Evolutionary conservation across 805 yeast genomes (phyloP).

Genomic region (Saccharomycopsis sp.): DNA sequence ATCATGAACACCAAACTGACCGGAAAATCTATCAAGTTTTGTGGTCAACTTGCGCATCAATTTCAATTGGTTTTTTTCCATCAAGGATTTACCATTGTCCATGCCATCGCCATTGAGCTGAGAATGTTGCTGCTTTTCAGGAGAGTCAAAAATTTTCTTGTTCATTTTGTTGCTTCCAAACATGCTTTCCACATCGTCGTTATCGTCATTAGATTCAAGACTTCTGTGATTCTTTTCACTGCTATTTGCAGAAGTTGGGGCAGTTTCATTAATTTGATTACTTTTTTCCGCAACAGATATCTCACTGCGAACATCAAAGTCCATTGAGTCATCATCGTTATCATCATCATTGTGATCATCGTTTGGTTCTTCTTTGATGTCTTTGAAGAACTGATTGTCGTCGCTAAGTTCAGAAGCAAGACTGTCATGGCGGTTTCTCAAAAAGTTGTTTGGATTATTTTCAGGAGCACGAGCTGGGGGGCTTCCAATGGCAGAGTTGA

Average conservation of each 20-base stretch:
- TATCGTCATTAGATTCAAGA: background rate
- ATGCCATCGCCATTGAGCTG: background rate
- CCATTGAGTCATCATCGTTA: conserved; percentile 2
- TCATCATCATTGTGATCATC: background rate
- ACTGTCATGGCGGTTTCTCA: no score
- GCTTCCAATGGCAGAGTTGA: background rate
- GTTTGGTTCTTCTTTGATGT: background rate
- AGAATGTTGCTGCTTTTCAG: background rate
- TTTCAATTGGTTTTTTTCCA: conserved; percentile 15
- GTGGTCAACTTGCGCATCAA: conserved; percentile 20
- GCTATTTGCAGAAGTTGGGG: conserved; percentile 1
- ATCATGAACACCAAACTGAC: conserved; percentile 17
- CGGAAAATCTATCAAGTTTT: conserved; percentile 18
- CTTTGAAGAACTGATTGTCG: background rate
- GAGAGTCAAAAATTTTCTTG: background rate
- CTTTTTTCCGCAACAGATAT: background rate
- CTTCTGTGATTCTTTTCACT: conserved; percentile 2
- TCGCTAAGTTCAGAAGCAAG: background rate
- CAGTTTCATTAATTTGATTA: background rate
- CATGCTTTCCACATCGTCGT: background rate
- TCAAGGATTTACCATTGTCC: background rate
- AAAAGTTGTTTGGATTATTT: no score
- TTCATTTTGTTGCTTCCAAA: background rate
- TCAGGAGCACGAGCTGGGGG: background rate
- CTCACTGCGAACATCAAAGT: background rate